Base-by-base conservation (phyloP, 2,329 filamentous ascomycete species). In the Apiospora marii region DNA sequence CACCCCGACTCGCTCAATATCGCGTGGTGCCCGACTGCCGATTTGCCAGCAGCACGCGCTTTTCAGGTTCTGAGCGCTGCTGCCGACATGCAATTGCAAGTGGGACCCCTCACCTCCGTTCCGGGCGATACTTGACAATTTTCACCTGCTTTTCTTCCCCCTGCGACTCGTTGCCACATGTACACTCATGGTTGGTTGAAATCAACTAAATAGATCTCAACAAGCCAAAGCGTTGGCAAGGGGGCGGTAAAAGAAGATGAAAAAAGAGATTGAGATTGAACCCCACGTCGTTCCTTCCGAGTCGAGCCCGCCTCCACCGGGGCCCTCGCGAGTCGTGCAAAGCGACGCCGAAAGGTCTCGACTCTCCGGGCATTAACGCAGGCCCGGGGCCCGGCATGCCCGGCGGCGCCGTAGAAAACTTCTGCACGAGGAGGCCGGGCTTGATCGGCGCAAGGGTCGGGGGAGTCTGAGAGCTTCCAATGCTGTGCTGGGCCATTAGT, bases 371-470 rank as follows among this genome's bases (percentile, higher is more conserved):
- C 13, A 24, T 64, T 14, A 22, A 61, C 30, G 53, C 30, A 61
- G 53, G 53, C 12, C 58, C 58, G 53, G 58, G 34, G 58, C 58
- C 58, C 58, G 58, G 58, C 8, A 30, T 24, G 58, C 58, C 58
- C 58, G 58, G 10, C 34, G 34, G 58, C 8, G 22, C 58, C 58
- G 58, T 6, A 19, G n/a, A 64, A 2, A 41, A 41, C 8, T 41
- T 5, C n/a, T 19, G 22, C n/a, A 24, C n/a, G 58, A 64, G 19
- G 34, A n/a, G 22, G 34, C 58, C 58, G 58, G 58, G 34, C 34
- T 19, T 64, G 58, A 64, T 64, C 58, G 58, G 34, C 58, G 34
- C 58, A 64, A 19, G 34, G 58, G n/a, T 37, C 58, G 14, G 58
- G 58, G 51, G 4, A n/a, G 19, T 7, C 58, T 64, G 58, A 24